Base-by-base conservation (phyloP, 345 rosid genomes). In the Mercurialis annua region DNA sequence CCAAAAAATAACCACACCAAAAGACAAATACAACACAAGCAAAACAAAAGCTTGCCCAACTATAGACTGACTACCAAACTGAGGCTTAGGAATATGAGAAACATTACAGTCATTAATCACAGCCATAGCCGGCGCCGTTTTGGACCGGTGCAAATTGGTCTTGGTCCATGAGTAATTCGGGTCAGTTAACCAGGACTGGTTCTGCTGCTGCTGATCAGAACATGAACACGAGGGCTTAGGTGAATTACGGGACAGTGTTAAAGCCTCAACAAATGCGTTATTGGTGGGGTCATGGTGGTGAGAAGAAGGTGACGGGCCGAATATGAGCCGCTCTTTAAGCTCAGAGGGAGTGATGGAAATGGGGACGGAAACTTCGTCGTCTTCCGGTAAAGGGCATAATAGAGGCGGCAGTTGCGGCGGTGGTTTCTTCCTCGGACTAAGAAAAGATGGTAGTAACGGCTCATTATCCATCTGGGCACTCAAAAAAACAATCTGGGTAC, bases 51-150 rank as follows among this genome's bases (percentile, higher is more conserved):
- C 91, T 77, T 82, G 85, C 42, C 83, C 69, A 17, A 89, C 81
- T n/a, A 94, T 69, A 8, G 84, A 75, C 46, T 85, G 90, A 0
- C 87, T 74, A 11, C 79, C 83, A 50, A 76, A 60, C 59, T 83
- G 82, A 47, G 89, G 89, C 75, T 81, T 82, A 6, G 77, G 65
- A 30, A 73, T 58, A 0, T 57, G 46, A 12, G 81, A 76, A 59
- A 69, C 71, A 20, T 64, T 29, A 46, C 72, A 9, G 56, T 87
- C 87, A 59, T 81, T 85, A 71, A 87, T 86, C 6, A 77, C 87
- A 38, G 85, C 87, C 85, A 94, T 85, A 33, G 97, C 88, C 1
- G 99, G 95, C 9, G 96, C 95, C 1, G 97, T 87, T 70, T 82
- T 91, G 55, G 87, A 85, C 67, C 97, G 76, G 82, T 91, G 97